phyloP scores from a whole-genome alignment of 495 filamentous ascomycete species.

The Daldinia decipiens region DNA sequence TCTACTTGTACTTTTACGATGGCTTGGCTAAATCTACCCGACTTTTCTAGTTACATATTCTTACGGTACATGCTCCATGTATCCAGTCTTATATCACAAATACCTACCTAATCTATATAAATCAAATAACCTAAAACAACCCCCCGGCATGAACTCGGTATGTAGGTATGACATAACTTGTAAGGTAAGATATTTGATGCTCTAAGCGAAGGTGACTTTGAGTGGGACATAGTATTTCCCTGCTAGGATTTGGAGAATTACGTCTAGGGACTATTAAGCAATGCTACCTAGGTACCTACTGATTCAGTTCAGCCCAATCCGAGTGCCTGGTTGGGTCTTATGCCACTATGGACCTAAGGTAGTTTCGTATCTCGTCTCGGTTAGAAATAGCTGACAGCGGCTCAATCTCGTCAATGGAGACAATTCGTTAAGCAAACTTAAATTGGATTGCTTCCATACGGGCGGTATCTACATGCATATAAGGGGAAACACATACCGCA shows the following conservation, averaged over 20 bases:
- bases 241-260: constrained; percentile 22
- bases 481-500: not conserved
- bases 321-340: constrained; percentile 30
- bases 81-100: too few species aligned
- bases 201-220: constrained; percentile 36
- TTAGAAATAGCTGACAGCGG: constrained; percentile 31
- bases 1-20: constrained; percentile 2
- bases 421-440: constrained; percentile 16
- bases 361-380: constrained; percentile 30
- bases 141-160: not conserved
- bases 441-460: not conserved
- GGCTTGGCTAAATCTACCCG: constrained; percentile 1
- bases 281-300: constrained; percentile 34
- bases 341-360: constrained; percentile 22
- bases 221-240: constrained; percentile 17
- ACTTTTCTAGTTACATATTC: not conserved
- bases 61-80: too few species aligned
- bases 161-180: not conserved
- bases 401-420: constrained; percentile 13
- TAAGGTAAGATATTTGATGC: constrained; percentile 4
- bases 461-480: not conserved
- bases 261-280: constrained; percentile 15
- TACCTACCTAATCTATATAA: too few species aligned
- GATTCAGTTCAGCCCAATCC: constrained; percentile 38
- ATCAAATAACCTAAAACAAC: not conserved